These are phyloP conservation scores for Komagataella mondaviorum DNA, from an alignment of 805 yeast genomes.

Conservation along the genomic window DNA sequence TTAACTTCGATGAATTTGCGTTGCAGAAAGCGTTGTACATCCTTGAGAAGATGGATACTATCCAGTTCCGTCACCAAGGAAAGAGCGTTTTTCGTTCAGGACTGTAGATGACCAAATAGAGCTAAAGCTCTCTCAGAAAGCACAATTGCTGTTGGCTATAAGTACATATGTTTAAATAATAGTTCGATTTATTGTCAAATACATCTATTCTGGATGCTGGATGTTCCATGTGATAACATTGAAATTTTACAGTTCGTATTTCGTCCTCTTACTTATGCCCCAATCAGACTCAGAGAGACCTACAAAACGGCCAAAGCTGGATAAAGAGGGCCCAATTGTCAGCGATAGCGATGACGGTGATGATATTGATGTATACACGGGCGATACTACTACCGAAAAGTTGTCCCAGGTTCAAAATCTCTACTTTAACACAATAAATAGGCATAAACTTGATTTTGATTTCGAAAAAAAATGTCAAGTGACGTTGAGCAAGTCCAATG, in stretches of 20 bases:
- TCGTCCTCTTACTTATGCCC: neutral
- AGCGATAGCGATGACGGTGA: neutral
- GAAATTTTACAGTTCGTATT: neutral
- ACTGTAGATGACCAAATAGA: neutral
- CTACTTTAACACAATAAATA: conserved; percentile 29
- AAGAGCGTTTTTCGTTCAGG: conserved; percentile 69
- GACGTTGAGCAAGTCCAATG: conserved; percentile 43
- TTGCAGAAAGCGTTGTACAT: conserved; percentile 73
- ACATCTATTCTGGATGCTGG: neutral
- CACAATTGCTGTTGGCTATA: too few relatives aligned
- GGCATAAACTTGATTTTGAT: conserved; percentile 48
- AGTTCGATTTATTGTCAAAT: too few relatives aligned
- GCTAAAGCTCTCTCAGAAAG: too few relatives aligned
- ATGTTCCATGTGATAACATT: neutral
- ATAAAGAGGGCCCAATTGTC: neutral
- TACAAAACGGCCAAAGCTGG: neutral
- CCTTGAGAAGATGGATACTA: conserved; percentile 76
- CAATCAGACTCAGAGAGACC: neutral
- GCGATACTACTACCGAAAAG: neutral
- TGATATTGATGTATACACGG: neutral
- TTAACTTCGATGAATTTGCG: conserved; percentile 49
- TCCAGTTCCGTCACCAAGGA: conserved; percentile 79
- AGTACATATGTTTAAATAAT: too few relatives aligned
- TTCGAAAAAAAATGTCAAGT: conserved; percentile 53
- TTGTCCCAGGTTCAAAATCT: conserved; percentile 4